phyloP scores from a whole-genome alignment of 441 rosid species.

The Kokia cookei region DNA sequence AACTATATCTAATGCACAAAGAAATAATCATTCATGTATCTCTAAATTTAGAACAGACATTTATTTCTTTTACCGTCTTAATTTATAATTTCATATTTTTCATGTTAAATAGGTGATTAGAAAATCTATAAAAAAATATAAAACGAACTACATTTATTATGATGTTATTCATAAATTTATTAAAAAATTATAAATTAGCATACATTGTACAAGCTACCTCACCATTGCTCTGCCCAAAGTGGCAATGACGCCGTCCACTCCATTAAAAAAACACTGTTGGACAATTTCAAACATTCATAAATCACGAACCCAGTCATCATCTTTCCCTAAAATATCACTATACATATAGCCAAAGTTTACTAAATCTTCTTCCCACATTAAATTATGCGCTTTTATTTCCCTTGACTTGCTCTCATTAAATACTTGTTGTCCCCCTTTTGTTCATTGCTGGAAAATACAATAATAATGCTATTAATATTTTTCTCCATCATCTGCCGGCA shows the following conservation, averaged over 20 bases:
- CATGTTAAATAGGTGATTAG: too few relatives aligned
- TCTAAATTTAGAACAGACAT: too few relatives aligned
- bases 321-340: neutral
- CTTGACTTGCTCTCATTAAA: constrained; percentile 48
- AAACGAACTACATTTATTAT: too few relatives aligned
- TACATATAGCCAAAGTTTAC: constrained; percentile 30
- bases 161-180: too few relatives aligned
- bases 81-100: too few relatives aligned
- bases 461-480: constrained; percentile 15
- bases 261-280: constrained; percentile 4
- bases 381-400: constrained; percentile 12
- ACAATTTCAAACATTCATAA: constrained; percentile 49
- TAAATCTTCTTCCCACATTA: constrained; percentile 2
- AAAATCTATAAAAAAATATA: too few relatives aligned
- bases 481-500: neutral
- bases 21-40: too few relatives aligned
- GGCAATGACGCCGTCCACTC: constrained; percentile 33
- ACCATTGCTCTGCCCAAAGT: constrained; percentile 7
- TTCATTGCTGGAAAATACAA: neutral
- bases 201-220: neutral
- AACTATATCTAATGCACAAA: too few relatives aligned
- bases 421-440: neutral
- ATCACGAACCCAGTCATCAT: constrained; percentile 31
- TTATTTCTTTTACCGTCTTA: too few relatives aligned
- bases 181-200: neutral